Conservation (phyloP, 176 grass and related monocot genomes). For the Rhynchospora pubera region DNA sequence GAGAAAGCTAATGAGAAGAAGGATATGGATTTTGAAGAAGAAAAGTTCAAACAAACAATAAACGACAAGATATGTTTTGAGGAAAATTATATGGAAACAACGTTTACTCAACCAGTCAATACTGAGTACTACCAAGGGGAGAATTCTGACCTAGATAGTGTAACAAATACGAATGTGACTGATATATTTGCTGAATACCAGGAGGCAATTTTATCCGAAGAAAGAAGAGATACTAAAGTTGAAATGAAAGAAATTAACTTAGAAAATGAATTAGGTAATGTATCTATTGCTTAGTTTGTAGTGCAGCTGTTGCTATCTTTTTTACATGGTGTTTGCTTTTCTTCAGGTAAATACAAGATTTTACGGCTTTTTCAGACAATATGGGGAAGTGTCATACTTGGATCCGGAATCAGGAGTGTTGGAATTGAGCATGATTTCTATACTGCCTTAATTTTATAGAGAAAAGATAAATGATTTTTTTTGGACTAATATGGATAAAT, state of each 20-base stretch:
- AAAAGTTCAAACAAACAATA: neutral
- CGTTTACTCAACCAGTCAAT: neutral
- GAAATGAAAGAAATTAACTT: slow-evolving; percentile 29
- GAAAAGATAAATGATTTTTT: neutral
- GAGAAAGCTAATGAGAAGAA: neutral
- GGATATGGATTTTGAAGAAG: neutral
- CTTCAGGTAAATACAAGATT: slow-evolving; percentile 51
- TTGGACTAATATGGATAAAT: neutral
- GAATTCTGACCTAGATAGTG: slow-evolving; percentile 17
- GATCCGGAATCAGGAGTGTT: slow-evolving; percentile 49
- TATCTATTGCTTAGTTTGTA: slow-evolving; percentile 1
- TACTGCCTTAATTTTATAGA: slow-evolving; percentile 64
- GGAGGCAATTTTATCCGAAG: slow-evolving; percentile 17
- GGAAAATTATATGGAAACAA: slow-evolving; percentile 6
- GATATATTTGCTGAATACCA: slow-evolving; percentile 20
- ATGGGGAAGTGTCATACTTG: slow-evolving; percentile 50
- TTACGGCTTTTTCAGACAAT: slow-evolving; percentile 38
- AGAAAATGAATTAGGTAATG: slow-evolving; percentile 47
- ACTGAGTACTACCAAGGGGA: neutral
- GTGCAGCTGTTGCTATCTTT: slow-evolving; percentile 17
- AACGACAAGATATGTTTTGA: neutral
- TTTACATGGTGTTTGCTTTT: slow-evolving; percentile 28
- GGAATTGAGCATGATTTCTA: slow-evolving; percentile 72
- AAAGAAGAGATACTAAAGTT: neutral
- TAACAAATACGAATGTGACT: slow-evolving; percentile 9